Evolutionary conservation across 2,329 filamentous ascomycete genomes (phyloP).

Genomic region (Ophiostoma himal-ulmi): DNA sequence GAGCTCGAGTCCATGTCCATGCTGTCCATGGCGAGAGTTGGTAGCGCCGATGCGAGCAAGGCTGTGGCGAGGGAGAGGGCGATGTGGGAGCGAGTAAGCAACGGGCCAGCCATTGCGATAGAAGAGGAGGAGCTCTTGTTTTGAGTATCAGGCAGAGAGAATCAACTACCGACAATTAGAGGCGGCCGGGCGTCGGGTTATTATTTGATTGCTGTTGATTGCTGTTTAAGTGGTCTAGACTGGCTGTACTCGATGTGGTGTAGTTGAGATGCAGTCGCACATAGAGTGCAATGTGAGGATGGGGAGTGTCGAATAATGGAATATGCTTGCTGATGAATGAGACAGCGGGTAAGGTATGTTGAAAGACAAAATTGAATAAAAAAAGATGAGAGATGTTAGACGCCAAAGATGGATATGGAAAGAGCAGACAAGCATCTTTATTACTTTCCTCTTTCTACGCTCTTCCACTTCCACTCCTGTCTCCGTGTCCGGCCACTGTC

Average conservation of each 20-base stretch:
- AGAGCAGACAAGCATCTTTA: not conserved
- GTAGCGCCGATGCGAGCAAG: not conserved
- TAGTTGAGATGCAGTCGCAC: not conserved
- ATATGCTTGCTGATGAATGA: no score
- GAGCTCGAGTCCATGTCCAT: conserved; percentile 20
- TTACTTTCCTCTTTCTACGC: not conserved
- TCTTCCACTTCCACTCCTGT: not conserved
- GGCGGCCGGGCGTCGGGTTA: no score
- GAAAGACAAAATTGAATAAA: not conserved
- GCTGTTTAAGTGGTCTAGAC: not conserved
- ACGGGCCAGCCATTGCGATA: conserved; percentile 8
- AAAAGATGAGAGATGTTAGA: not conserved
- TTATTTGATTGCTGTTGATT: not conserved
- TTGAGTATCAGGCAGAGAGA: not conserved
- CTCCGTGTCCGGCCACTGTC: not conserved
- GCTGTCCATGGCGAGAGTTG: not conserved
- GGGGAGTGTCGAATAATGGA: no score
- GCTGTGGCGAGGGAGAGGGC: not conserved
- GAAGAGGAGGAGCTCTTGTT: not conserved
- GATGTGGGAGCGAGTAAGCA: not conserved
- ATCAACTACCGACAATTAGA: not conserved
- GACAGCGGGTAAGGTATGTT: not conserved
- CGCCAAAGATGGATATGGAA: not conserved
- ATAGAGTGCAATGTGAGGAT: not conserved
- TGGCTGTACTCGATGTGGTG: not conserved